A percentile compares a stretch with the other conserved stretches of the same genome.
Conservation (phyloP, 2,329 filamentous ascomycete species). For the Juglanconis sp. region DNA sequence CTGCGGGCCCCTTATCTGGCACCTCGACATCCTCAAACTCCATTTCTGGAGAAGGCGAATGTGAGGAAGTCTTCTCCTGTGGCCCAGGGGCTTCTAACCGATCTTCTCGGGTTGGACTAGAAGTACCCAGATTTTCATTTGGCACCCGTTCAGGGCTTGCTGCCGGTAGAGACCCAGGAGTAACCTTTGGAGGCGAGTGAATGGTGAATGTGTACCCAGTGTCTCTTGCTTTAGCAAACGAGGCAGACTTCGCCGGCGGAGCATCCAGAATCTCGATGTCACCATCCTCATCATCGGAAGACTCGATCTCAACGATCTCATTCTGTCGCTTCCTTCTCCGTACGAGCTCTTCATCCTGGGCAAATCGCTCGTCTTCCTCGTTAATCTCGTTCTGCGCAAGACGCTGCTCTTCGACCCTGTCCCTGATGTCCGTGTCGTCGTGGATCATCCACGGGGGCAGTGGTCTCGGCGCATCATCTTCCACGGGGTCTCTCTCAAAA, state of each 20-base stretch:
- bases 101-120: background rate
- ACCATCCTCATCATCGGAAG: slow-evolving; percentile 55
- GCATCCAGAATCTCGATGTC: slow-evolving; percentile 58
- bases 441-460: slow-evolving; percentile 74
- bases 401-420: slow-evolving; percentile 57
- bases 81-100: background rate
- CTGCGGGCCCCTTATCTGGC: slow-evolving; percentile 2
- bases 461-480: slow-evolving; percentile 49
- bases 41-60: slow-evolving; percentile 24
- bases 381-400: slow-evolving; percentile 58
- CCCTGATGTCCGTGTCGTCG: slow-evolving; percentile 62
- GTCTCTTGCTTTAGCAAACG: background rate
- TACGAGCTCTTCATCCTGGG: slow-evolving; percentile 52
- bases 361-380: slow-evolving; percentile 58
- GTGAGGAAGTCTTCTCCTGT: background rate
- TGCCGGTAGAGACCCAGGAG: background rate
- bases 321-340: slow-evolving; percentile 41
- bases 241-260: slow-evolving; percentile 20
- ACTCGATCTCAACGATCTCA: slow-evolving; percentile 60
- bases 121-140: background rate
- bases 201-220: background rate
- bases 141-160: background rate
- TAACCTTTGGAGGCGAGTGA: slow-evolving; percentile 27
- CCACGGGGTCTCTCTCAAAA: slow-evolving; percentile 53
- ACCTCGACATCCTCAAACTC: slow-evolving; percentile 37